phyloP scores from a whole-genome alignment of 257 asterid genomes.

The Scutellaria baicalensis region DNA sequence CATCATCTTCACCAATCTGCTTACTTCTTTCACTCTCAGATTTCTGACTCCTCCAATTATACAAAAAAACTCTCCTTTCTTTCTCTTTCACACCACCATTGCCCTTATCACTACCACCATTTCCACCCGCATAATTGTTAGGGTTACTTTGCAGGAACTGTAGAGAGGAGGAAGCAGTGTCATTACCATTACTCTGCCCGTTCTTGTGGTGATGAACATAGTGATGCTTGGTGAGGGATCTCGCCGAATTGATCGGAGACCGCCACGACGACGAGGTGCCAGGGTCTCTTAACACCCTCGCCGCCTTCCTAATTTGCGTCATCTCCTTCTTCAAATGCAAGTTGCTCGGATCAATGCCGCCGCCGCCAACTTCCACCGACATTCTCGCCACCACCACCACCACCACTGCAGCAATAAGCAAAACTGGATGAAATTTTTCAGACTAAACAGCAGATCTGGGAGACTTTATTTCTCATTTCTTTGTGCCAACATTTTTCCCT shows the following conservation, averaged over 20 bases:
- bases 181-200: constrained; percentile 28
- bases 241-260: constrained; percentile 62
- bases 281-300: constrained; percentile 79
- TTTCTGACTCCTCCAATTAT: constrained; percentile 80
- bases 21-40: constrained; percentile 69
- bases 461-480: neutral
- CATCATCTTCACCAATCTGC: constrained; percentile 38
- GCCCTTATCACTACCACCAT: constrained; percentile 23
- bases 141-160: constrained; percentile 15
- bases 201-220: constrained; percentile 51
- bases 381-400: neutral
- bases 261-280: constrained; percentile 90
- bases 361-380: constrained; percentile 29
- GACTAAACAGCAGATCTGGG: constrained; percentile 27
- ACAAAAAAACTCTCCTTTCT: constrained; percentile 60
- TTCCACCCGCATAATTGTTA: constrained; percentile 1
- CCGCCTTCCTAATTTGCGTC: constrained; percentile 87
- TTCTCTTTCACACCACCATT: constrained; percentile 29
- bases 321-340: constrained; percentile 93
- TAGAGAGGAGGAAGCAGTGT: constrained; percentile 24
- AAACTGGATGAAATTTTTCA: too few species aligned
- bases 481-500: neutral
- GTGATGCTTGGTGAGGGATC: constrained; percentile 70
- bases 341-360: constrained; percentile 68
- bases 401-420: neutral